A percentile compares a stretch with the other conserved stretches of the same genome.
Evolutionary conservation across 2,329 filamentous ascomycete genomes (phyloP).

Genomic region (Nigrospora oryzae): DNA sequence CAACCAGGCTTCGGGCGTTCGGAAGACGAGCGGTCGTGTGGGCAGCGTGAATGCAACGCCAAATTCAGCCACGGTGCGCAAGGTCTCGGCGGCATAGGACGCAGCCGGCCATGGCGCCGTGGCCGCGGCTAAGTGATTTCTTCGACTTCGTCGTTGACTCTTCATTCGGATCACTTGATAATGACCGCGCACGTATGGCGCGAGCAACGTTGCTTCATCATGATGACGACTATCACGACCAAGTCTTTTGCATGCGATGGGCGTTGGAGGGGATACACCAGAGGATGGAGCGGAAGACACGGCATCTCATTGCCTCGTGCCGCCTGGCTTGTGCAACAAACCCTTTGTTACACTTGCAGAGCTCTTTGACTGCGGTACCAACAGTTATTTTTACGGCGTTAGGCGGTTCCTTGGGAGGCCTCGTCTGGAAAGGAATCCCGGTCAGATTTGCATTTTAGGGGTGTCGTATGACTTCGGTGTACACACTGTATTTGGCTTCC

Average conservation of each 20-base stretch:
- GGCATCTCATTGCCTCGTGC: neutral
- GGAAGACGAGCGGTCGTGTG: constrained; percentile 59
- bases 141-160: constrained; percentile 10
- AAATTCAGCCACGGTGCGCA: constrained; percentile 38
- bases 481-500: too few relatives aligned
- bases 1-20: constrained; percentile 45
- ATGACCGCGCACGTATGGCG: constrained; percentile 11
- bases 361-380: too few relatives aligned
- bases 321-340: neutral
- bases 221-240: constrained; percentile 35
- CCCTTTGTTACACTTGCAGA: neutral
- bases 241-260: constrained; percentile 35
- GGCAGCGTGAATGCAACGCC: constrained; percentile 45
- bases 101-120: neutral
- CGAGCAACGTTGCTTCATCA: constrained; percentile 24
- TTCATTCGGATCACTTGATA: constrained; percentile 6
- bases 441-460: too few relatives aligned
- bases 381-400: too few relatives aligned
- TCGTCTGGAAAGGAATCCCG: too few relatives aligned
- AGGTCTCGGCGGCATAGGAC: constrained; percentile 40
- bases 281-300: neutral
- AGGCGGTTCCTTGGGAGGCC: too few relatives aligned
- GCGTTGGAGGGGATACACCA: constrained; percentile 22
- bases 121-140: constrained; percentile 8
- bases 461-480: too few relatives aligned